Base-by-base conservation (phyloP, 2,329 filamentous ascomycete species). In the Ophiocordyceps sinensis region DNA sequence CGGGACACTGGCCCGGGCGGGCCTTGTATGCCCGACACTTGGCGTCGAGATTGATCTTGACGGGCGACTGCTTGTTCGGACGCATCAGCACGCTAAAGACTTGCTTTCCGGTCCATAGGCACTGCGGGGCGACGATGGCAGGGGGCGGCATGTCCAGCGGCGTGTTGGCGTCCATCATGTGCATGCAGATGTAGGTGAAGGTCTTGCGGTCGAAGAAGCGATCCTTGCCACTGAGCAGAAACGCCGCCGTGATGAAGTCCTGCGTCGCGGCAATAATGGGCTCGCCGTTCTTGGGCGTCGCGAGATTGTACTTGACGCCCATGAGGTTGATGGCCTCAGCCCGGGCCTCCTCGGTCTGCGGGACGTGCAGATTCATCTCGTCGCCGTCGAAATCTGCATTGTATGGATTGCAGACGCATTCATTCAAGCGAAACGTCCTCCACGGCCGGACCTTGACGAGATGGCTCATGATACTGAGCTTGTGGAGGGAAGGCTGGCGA, bases 311-410 rank as follows among this genome's bases (percentile, higher is more conserved):
- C 64, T 95, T 94, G 42, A 98, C 88, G 35, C 91, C 91, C 91
- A 98, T 98, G 38, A 98, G 67, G 50, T 89, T 87, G 53, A 93
- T 93, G 1, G 91, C 91, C 62, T 98, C 91, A 3, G 89, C 85
- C 43, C 91, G 77, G 11, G 91, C 89, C 62, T 98, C 91, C 64
- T 98, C 91, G 0, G 91, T 96, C 58, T 98, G 91, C 2, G 91
- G 91, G 14, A 98, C 88, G 62, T 98, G 91, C 38, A 98, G 65
- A 53, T 98, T 98, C 91, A 98, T 98, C 61, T 98, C 91, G 52
- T 98, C 91, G 45, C 91, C 91, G 53, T 98, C 91, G 51, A 98
- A 98, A 74, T 98, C 91, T 42, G 91, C 91, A 52, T 98, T 98
- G 70, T 98, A 98, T 4, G 91, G 91, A 46, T 84, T 88, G 63